Base-by-base conservation (phyloP, 441 rosid species). In the Omphalea diandra region DNA sequence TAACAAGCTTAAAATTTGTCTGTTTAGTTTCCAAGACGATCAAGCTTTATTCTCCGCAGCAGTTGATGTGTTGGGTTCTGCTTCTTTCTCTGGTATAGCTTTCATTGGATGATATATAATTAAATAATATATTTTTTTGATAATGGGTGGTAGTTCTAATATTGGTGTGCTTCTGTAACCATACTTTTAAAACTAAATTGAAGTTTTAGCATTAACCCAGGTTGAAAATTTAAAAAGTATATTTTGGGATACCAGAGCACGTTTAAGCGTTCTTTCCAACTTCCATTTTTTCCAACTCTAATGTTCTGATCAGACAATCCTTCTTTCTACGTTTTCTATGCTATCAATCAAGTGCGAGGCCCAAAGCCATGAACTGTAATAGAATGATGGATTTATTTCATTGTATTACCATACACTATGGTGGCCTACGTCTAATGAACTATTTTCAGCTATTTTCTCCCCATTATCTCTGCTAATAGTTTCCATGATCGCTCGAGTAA, bases 11-110 rank as follows among this genome's bases (percentile, higher is more conserved):
- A 32, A 29, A 32, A 14, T 14, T 29, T 31, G 35, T 5, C 17
- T 56, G 32, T 15, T 53, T 4, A 3, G 47, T 17, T 59, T 36
- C 43, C 26, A 58, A 33, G 24, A 40, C 73, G 56, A 29, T 44
- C 64, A 68, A 57, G 55, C 64, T 54, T 57, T 22, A 57, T 44
- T 32, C 10, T 69, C 54, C 64, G 18, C 31, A 56, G 63, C 31
- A 68, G 72, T 55, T 55, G 54, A 33, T 27, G 63, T 40, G 12
- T n/a, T 57, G 10, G 15, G 17, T 3, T 44, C 53, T 26, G 5
- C 43, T 31, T 46, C 55, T 24, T 56, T 15, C 8, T 14, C 15
- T n/a, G n/a, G n/a, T 53, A 14, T 41, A 11, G 32, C 27, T 55
- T 38, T 40, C 50, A 40, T 67, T 38, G 35, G 35, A 38, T 40